Conservation (phyloP, 768 basidiomycete species). For the Mycena haematopus region DNA sequence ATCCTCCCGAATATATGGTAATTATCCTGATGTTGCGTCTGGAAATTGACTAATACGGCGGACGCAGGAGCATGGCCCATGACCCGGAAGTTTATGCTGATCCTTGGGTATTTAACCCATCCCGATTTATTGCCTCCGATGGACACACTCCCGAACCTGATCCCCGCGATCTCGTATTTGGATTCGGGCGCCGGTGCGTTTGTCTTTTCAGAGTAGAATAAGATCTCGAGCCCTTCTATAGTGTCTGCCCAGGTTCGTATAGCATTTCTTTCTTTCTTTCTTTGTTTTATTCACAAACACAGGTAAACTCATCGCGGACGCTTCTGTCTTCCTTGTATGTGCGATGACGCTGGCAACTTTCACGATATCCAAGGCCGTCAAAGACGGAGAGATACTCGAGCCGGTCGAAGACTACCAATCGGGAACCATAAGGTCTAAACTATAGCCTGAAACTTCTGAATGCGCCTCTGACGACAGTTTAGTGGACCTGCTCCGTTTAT, state of each 20-base stretch:
- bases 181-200: constrained; percentile 34
- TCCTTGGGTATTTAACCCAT: constrained; percentile 20
- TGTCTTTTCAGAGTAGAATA: background rate
- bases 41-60: background rate
- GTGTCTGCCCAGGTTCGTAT: constrained; percentile 23
- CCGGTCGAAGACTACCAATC: constrained; percentile 42
- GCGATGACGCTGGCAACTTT: constrained; percentile 44
- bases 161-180: constrained; percentile 32
- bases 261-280: background rate
- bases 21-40: too few relatives aligned
- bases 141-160: constrained; percentile 24
- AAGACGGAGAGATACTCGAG: constrained; percentile 32
- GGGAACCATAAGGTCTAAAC: constrained; percentile 44
- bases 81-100: constrained; percentile 21
- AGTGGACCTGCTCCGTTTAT: constrained; percentile 31
- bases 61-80: constrained; percentile 23
- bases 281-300: background rate
- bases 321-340: constrained; percentile 41
- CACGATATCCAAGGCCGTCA: constrained; percentile 40
- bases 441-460: background rate
- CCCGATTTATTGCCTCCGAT: constrained; percentile 15
- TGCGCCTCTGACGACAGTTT: background rate
- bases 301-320: constrained; percentile 43
- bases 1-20: constrained; percentile 29
- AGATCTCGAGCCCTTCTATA: background rate